Evolutionary conservation across 768 basidiomycete genomes (phyloP), one percentile per base, ranked within the genome.

Genomic region (Suillus clintonianus): DNA sequence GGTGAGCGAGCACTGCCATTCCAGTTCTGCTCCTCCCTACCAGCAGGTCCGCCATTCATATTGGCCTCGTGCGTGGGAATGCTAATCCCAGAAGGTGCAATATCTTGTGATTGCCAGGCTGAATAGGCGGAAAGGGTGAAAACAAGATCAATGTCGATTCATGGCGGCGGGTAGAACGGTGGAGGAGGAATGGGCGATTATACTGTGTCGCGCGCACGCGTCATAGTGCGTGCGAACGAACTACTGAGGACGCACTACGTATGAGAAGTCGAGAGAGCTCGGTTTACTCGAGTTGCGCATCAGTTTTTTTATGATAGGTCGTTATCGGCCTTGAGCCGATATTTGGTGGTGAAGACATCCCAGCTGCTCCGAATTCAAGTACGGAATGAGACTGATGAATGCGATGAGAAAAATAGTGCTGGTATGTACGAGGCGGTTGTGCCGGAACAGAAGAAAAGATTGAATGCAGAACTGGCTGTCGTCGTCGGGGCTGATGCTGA

Each of bases 51-150:
- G 67, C 78, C 88, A 53, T 83, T 79, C 74, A 81, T 72, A 60
- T 74, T 72, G 2, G 77, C 72, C 58, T 84, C 83, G 60, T 67
- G 69, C 30, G 85, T 82, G 58, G 90, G 90, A 71, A 92, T 92
- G 76, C 88, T 87, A 67, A 91, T 91, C 54, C 85, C 89, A 10
- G 87, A 79, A 61, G 90, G 88, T 39, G 88, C 90, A 66, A 91
- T 90, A 68, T 92, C 91, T 86, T 90, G 89, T 41, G 88, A 85
- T 79, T 91, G 89, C 91, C 90, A 92, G 72, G 91, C 91, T 91
- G 86, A 74, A 76, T 73, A 71, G 65, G 70, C 69, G 61, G 68
- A 71, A 71, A 77, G 74, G 63, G 73, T 77, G 76, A 72, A 72
- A 74, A 77, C 74, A 64, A 75, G 72, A 79, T 82, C 76, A 85